Evolutionary conservation across 306 rosid species (phyloP).

Genomic region (Vigna hirtella): DNA sequence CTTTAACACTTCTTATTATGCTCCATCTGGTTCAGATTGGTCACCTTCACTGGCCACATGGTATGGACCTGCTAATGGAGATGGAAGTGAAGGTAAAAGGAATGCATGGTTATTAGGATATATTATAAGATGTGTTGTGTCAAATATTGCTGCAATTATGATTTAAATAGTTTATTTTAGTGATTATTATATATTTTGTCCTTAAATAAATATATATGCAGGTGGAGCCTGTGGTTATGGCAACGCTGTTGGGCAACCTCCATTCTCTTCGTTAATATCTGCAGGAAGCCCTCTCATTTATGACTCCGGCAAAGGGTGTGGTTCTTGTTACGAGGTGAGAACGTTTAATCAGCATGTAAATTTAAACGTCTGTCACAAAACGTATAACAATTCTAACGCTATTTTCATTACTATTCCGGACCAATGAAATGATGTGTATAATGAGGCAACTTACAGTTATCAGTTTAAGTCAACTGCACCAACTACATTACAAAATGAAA

Average conservation of each 20-base stretch:
- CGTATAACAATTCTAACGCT: neutral
- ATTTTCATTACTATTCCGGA: neutral
- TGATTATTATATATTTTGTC: neutral
- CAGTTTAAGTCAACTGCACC: neutral
- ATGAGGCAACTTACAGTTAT: neutral
- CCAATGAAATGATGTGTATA: neutral
- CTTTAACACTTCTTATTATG: constrained; percentile 46
- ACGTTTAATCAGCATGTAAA: neutral
- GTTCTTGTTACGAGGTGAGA: constrained; percentile 79
- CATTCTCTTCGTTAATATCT: constrained; percentile 64
- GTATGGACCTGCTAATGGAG: constrained; percentile 68
- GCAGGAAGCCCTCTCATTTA: constrained; percentile 75
- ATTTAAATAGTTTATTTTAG: neutral
- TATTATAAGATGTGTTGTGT: neutral
- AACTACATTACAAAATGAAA: too few species aligned
- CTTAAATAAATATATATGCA: neutral
- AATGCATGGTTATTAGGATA: too few species aligned
- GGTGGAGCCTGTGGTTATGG: constrained; percentile 92
- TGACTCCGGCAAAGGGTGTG: constrained; percentile 75
- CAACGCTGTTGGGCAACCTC: constrained; percentile 59
- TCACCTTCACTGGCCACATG: constrained; percentile 63
- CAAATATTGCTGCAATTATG: neutral
- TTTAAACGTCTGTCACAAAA: neutral
- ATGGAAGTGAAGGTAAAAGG: constrained; percentile 62
- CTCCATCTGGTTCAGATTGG: constrained; percentile 52